phyloP scores from a whole-genome alignment of 495 filamentous ascomycete genomes.

The Xylaria longipes region DNA sequence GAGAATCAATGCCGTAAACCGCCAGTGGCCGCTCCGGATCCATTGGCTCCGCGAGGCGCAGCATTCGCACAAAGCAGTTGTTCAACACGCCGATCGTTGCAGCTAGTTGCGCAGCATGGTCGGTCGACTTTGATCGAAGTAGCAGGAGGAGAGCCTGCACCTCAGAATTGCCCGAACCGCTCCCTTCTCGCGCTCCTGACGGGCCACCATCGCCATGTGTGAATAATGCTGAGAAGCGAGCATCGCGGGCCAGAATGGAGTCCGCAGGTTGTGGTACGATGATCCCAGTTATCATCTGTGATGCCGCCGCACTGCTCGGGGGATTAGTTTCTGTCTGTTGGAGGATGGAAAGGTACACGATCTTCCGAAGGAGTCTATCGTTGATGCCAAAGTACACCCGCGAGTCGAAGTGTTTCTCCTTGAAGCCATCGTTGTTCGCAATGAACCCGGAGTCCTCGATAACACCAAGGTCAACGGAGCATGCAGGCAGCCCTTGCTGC shows the following conservation, averaged over 20 bases:
- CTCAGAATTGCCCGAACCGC: not conserved
- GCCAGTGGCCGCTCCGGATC: constrained; percentile 49
- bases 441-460: constrained; percentile 61
- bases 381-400: not conserved
- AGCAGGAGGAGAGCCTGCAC: not conserved
- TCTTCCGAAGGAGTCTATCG: not conserved
- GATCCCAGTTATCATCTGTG: not conserved
- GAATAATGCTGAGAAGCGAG: not conserved
- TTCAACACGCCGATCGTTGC: not conserved
- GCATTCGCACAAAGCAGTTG: constrained; percentile 35
- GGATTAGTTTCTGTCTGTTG: not conserved
- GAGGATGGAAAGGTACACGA: not conserved
- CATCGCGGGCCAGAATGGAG: not conserved
- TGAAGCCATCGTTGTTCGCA: constrained; percentile 28
- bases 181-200: not conserved
- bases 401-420: not conserved
- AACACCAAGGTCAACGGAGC: constrained; percentile 58
- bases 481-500: constrained; percentile 46
- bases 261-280: not conserved
- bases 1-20: constrained; percentile 56
- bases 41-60: constrained; percentile 48
- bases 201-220: not conserved
- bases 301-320: not conserved
- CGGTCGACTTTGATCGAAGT: not conserved
- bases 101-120: not conserved